Conservation (phyloP, 495 filamentous ascomycete genomes). For the Bathelium albidoporum region DNA sequence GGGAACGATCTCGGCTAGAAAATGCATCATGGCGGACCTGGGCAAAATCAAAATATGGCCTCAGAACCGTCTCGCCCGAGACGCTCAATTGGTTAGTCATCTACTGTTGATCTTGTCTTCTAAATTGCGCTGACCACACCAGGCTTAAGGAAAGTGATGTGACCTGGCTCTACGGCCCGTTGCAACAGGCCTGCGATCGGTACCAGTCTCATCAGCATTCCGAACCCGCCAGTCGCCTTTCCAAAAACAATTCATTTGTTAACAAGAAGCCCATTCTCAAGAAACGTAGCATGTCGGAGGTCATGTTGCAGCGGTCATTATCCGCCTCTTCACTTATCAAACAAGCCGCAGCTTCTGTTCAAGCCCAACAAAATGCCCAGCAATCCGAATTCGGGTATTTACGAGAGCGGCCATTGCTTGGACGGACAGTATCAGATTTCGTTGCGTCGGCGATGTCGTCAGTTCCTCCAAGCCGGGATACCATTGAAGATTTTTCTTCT, state of each 20-base stretch:
- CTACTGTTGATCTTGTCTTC: background rate
- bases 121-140: constrained; percentile 16
- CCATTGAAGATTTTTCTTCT: constrained; percentile 48
- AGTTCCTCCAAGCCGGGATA: constrained; percentile 43
- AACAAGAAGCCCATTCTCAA: constrained; percentile 91
- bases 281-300: constrained; percentile 89
- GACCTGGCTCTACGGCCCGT: constrained; percentile 92
- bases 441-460: constrained; percentile 43
- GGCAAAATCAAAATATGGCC: constrained; percentile 76
- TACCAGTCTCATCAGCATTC: constrained; percentile 35
- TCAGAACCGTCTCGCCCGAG: constrained; percentile 81
- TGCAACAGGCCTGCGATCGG: constrained; percentile 51
- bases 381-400: constrained; percentile 16
- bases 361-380: constrained; percentile 58
- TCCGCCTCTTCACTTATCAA: constrained; percentile 86
- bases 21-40: constrained; percentile 99
- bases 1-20: constrained; percentile 71
- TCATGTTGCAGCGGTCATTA: constrained; percentile 84
- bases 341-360: constrained; percentile 84
- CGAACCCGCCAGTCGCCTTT: constrained; percentile 49
- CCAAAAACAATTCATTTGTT: constrained; percentile 71
- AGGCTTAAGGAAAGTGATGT: constrained; percentile 98
- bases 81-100: constrained; percentile 73
- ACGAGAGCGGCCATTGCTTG: constrained; percentile 34
- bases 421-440: constrained; percentile 57